Base-by-base conservation (phyloP, 2,329 filamentous ascomycete species). In the Aspergillus viridinutans region DNA sequence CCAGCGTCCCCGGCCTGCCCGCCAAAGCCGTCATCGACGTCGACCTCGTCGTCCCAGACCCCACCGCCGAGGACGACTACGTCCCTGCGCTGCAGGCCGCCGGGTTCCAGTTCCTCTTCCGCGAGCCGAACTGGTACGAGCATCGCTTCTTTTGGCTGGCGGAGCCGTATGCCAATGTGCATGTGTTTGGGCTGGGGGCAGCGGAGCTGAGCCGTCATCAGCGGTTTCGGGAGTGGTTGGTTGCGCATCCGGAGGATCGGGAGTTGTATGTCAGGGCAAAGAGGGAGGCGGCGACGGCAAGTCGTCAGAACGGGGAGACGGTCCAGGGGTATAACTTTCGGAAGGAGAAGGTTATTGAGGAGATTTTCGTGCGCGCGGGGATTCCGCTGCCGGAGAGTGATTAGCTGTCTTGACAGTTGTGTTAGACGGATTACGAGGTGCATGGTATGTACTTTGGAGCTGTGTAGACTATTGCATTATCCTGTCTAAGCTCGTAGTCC, bases 11-110 rank as follows among this genome's bases (percentile, higher is more conserved):
- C 0, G 70, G 67, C 7, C 73, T 84, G 3, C 72, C 78, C 0
- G 81, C 82, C 49, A 83, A 84, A 68, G 71, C 74, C 29, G 68
- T 83, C 49, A 80, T 84, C 49, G 81, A 84, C 63, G 73, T 84
- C 28, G 82, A 83, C 61, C 67, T 83, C 8, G 70, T 77, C 3
- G 72, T 83, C 7, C 50, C 63, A 3, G 70, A 81, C 50, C 57
- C 74, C 25, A 60, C 61, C 10, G 71, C 76, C 42, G 80, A 83
- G 61, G 65, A 59, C 1, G 65, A 67, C 1, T 83, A 82, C 58
- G 77, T 76, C 7, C 62, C 71, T 2, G 66, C 66, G 3, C 76
- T 83, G 3, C 78, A 81, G 61, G 58, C 63, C 0, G 72, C 64
- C 0, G 79, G 79, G 0, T 82, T 82, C 51, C 69, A 73, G 14